Base-by-base conservation (phyloP, 305 asterid species). In the Fraxinus nigra region DNA sequence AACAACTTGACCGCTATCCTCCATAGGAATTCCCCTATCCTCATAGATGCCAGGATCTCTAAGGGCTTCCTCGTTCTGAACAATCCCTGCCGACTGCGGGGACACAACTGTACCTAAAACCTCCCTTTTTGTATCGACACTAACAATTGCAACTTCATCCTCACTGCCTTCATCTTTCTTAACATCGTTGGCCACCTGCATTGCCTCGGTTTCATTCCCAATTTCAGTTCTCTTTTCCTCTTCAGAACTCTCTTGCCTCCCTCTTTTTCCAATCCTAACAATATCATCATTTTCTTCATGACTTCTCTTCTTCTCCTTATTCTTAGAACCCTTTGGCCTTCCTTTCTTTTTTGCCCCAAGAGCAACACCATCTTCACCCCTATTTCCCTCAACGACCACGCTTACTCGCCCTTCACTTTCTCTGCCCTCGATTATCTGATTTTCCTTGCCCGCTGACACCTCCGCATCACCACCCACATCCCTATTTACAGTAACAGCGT, bases 291-390 rank as follows among this genome's bases (percentile, higher is more conserved):
- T 69, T 32, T 40, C 85, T 14, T 7, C 83, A 16, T 35, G 28
- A 72, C 26, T 56, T 76, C 63, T 22, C 28, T 76, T 56, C 76
- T 76, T 79, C 81, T 30, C 77, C 84, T 79, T 79, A 43, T 84
- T 70, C 85, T 84, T 82, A n/a, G 87, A 79, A 61, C 90, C 90
- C 77, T 78, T 84, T 1, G 88, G 87, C 65, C 86, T 81, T 69
- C 88, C 85, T 54, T 86, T 84, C 82, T 86, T 87, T 84, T 61
- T 79, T 70, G 43, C 84, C 56, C 72, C 72, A 61, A 46, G 34
- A 26, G 77, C 81, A 78, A 22, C 34, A 77, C 24, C 38, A 35
- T 75, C 33, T 9, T 72, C 81, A 54, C 46, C 70, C 65, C 51
- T 63, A 73, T 72, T 61, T 40, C 76, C 79, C 63, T 16, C 75